Conservation (phyloP, 2,329 filamentous ascomycete species). For the Phyllosticta capitalensis region DNA sequence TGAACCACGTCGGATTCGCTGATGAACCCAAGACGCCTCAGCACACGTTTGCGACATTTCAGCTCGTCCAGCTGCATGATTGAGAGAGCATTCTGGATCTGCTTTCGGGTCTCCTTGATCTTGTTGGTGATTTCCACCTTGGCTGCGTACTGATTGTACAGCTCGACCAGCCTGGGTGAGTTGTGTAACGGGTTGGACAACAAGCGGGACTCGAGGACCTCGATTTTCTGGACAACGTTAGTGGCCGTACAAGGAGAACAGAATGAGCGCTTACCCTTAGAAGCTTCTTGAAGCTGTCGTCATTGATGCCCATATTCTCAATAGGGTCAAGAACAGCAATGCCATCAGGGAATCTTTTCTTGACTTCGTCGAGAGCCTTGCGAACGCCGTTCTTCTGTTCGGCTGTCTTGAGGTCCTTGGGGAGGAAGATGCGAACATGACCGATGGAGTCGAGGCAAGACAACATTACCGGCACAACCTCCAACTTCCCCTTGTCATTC, state of each 20-base stretch:
- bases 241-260: neutral
- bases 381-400: constrained; percentile 61
- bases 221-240: constrained; percentile 62
- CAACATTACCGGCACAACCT: constrained; percentile 77
- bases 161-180: constrained; percentile 69
- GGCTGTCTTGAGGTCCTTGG: constrained; percentile 60
- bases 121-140: constrained; percentile 69
- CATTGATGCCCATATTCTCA: constrained; percentile 90
- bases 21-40: constrained; percentile 89
- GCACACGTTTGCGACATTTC: constrained; percentile 88
- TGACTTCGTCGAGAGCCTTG: constrained; percentile 65
- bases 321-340: constrained; percentile 83
- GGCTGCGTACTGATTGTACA: constrained; percentile 77
- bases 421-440: constrained; percentile 74
- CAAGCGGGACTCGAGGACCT: constrained; percentile 85
- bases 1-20: constrained; percentile 93
- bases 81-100: constrained; percentile 73
- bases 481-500: constrained; percentile 60
- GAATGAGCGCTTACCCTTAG: constrained; percentile 44
- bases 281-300: constrained; percentile 88
- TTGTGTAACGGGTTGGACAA: constrained; percentile 86
- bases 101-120: constrained; percentile 82
- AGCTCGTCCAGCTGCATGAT: constrained; percentile 92
- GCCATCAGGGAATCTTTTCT: constrained; percentile 84
- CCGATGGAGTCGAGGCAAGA: constrained; percentile 78